phyloP scores from a whole-genome alignment of 257 asterid species.

The Nicotiana tabacum region DNA sequence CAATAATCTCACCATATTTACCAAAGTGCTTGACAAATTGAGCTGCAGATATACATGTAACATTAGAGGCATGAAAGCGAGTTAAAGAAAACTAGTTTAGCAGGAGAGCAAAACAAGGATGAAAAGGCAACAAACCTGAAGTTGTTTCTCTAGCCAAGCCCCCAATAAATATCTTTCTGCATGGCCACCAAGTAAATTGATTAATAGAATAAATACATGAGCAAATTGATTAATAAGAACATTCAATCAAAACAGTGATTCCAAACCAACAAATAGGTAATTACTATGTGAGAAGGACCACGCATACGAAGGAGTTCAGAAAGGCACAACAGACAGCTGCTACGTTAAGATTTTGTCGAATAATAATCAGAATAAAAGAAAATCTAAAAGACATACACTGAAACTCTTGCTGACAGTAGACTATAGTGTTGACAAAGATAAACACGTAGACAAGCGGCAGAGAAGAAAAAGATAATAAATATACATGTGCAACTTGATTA shows the following conservation, averaged over 20 bases:
- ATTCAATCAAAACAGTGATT: neutral
- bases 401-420: neutral
- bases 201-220: neutral
- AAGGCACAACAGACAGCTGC: neutral
- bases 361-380: neutral
- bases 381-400: neutral
- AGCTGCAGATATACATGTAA: neutral
- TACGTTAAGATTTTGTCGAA: neutral
- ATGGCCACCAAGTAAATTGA: constrained; percentile 10
- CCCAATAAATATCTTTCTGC: constrained; percentile 56
- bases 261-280: neutral
- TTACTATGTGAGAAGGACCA: neutral
- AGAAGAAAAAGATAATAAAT: too few relatives aligned
- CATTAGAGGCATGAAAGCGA: neutral
- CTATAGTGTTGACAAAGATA: neutral
- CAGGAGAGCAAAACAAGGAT: neutral
- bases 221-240: neutral
- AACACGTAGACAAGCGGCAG: neutral
- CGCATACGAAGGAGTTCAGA: neutral
- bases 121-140: constrained; percentile 27
- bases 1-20: constrained; percentile 56
- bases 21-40: constrained; percentile 55
- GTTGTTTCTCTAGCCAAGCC: constrained; percentile 62
- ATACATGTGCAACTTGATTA: too few relatives aligned
- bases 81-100: neutral